Evolutionary conservation across 192 early-diverging fungal species (phyloP).

Genomic region (Obelidium mucronatum): DNA sequence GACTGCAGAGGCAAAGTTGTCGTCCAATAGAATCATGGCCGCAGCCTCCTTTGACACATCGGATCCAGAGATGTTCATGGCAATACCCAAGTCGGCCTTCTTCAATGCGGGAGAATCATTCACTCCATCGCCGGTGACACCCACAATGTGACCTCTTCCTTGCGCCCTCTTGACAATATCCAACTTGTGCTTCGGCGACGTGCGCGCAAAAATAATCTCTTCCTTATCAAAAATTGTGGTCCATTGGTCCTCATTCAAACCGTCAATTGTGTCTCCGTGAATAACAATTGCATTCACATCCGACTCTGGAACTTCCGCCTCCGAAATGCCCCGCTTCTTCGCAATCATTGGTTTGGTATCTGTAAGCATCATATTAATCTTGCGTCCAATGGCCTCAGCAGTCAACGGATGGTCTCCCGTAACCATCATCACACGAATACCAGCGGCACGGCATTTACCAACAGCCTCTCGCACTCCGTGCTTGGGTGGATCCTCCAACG

Average conservation of each 20-base stretch:
- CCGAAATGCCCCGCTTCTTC: slow-evolving; percentile 63
- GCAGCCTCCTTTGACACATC: slow-evolving; percentile 95
- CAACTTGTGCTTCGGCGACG: slow-evolving; percentile 93
- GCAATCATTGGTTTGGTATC: slow-evolving; percentile 87
- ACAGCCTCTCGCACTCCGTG: slow-evolving; percentile 95
- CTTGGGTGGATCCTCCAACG: slow-evolving; percentile 95
- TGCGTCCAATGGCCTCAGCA: slow-evolving; percentile 88
- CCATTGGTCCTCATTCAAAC: slow-evolving; percentile 82
- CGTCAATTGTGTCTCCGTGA: slow-evolving; percentile 79
- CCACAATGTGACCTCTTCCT: slow-evolving; percentile 90
- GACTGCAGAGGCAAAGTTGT: slow-evolving; percentile 95
- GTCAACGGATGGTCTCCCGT: slow-evolving; percentile 97
- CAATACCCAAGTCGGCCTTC: slow-evolving; percentile 95
- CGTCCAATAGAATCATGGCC: slow-evolving; percentile 95
- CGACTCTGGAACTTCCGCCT: slow-evolving; percentile 57
- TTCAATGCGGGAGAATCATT: slow-evolving; percentile 97
- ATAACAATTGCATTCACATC: slow-evolving; percentile 84
- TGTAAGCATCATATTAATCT: slow-evolving; percentile 86
- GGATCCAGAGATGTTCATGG: slow-evolving; percentile 95
- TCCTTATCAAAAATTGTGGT: slow-evolving; percentile 76
- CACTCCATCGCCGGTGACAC: slow-evolving; percentile 96
- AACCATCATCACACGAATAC: slow-evolving; percentile 97
- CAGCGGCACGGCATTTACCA: slow-evolving; percentile 83
- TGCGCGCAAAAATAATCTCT: slow-evolving; percentile 94
- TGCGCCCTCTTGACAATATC: slow-evolving; percentile 93